phyloP scores from a whole-genome alignment of 2,329 filamentous ascomycete genomes.

The Paracamarosporium sp. region DNA sequence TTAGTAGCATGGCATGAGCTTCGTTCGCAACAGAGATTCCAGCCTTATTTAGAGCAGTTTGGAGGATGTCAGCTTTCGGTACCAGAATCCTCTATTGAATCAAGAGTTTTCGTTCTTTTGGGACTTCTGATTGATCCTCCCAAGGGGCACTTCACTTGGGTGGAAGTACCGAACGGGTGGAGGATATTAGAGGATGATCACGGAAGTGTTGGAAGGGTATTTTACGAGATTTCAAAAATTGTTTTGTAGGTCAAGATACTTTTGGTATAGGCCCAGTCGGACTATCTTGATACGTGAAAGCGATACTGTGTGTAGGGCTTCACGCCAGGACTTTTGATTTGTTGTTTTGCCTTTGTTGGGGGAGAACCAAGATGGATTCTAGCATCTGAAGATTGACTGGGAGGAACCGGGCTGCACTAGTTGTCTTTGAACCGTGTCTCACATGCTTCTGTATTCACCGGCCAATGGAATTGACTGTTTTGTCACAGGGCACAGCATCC shows the following conservation, averaged over 20 bases:
- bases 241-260: neutral
- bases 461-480: too few species aligned
- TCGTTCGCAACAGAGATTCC: neutral
- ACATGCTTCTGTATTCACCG: too few species aligned
- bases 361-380: too few species aligned
- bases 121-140: neutral
- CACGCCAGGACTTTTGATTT: too few species aligned
- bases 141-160: neutral
- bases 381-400: too few species aligned
- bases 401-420: too few species aligned
- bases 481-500: too few species aligned
- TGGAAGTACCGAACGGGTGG: neutral
- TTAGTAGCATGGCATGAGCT: neutral
- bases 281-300: too few species aligned
- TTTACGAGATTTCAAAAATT: neutral
- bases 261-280: too few species aligned
- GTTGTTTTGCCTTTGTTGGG: too few species aligned
- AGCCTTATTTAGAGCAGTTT: neutral
- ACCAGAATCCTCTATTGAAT: neutral
- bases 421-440: too few species aligned
- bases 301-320: too few species aligned
- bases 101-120: neutral
- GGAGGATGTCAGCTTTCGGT: neutral
- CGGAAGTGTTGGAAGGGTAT: neutral
- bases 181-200: neutral